Evolutionary conservation across 495 filamentous ascomycete genomes (phyloP).

Genomic region (Xylaria venustula): DNA sequence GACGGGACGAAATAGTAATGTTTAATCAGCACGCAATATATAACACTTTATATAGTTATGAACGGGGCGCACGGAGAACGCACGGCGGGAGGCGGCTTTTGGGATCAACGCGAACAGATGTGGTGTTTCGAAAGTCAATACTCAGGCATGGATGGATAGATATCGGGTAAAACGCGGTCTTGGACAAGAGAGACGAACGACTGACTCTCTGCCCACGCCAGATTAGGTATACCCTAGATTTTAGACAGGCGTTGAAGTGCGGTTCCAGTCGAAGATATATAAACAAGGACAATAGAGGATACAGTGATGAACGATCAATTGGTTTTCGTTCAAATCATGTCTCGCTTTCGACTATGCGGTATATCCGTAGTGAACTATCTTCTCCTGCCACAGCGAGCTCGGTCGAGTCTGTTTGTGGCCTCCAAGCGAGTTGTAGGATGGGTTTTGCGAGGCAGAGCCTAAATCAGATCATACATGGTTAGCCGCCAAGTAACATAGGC

Average conservation of each 20-base stretch:
- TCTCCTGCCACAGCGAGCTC: constrained; percentile 80
- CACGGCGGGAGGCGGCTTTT: not conserved
- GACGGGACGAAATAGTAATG: constrained; percentile 10
- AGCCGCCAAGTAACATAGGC: not conserved
- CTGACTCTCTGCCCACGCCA: no score
- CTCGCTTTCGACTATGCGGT: constrained; percentile 45
- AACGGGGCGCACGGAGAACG: not conserved
- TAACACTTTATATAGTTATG: not conserved
- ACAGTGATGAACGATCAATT: not conserved
- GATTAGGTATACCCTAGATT: no score
- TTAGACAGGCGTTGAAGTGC: not conserved
- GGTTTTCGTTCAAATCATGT: no score
- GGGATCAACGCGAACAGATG: not conserved
- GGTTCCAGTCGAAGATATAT: not conserved
- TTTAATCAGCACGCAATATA: constrained; percentile 9
- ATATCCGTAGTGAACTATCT: constrained; percentile 76
- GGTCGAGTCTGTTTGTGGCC: constrained; percentile 46
- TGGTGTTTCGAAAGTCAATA: not conserved
- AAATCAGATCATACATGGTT: constrained; percentile 23
- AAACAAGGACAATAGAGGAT: constrained; percentile 1
- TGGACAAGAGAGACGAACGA: constrained; percentile 1
- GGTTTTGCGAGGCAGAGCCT: constrained; percentile 65
- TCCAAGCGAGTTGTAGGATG: constrained; percentile 76
- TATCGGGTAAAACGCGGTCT: not conserved
- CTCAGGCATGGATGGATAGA: not conserved